Evolutionary conservation across 2,329 filamentous ascomycete species (phyloP), one percentile per base, ranked within the genome.

Genomic region (Macroventuria anomochaeta): DNA sequence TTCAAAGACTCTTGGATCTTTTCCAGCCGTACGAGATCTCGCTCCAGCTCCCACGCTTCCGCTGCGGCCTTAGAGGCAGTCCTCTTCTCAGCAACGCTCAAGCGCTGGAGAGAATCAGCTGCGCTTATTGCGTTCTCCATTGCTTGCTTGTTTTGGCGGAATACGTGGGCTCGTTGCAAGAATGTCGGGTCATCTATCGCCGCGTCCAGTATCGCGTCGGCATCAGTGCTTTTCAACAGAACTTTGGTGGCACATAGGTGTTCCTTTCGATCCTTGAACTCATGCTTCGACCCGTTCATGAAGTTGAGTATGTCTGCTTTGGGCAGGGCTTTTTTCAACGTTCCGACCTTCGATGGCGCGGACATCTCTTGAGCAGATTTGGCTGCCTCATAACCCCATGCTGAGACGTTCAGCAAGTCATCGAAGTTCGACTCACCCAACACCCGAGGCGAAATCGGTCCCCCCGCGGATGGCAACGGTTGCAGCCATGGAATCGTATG

Each of bases 31-130:
- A 33, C 12, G 8, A 49, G 28, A 21, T 49, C 44, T 23, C 29
- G 33, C 29, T 54, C n/a, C 17, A 49, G 23, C 29, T 49, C 40
- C 46, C 26, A 49, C 7, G 20, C 44, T 15, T 40, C 39, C 1
- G 39, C 40, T n/a, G 31, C 39, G 4, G 21, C 38, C 2, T 8
- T 31, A 12, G 34, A 41, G 5, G 20, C 13, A 3, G 7, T 18
- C 20, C 40, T 17, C 18, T 21, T 49, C 3, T 49, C 29, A 2
- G 7, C 40, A 18, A 12, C 12, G 3, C 33, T 44, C 18, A 49
- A n/a, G 7, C 23, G 5, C 17, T 38, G 18, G 11, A n/a, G 10
- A 11, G 34, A 11, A 6, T 26, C 21, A 2, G n/a, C 3, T n/a
- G 26, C 18, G 10, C 20, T 18, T 7, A 43, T 31, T 7, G 32